phyloP scores from a whole-genome alignment of 768 basidiomycete species.

The Phylloporus arenicola region DNA sequence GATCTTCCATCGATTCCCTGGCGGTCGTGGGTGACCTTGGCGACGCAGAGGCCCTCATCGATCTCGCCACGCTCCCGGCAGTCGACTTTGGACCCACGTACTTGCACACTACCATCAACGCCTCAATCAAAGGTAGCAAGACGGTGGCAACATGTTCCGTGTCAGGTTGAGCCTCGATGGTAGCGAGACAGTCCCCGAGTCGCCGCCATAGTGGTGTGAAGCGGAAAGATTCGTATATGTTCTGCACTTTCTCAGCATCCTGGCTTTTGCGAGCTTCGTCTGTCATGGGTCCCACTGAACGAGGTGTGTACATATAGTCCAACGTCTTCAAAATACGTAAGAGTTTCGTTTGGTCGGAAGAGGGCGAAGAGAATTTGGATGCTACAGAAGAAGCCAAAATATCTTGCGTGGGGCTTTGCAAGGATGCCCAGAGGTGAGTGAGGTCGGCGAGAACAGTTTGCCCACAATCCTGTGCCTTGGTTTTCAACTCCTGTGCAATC shows the following conservation, averaged over 20 bases:
- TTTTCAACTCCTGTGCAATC: conserved; percentile 81
- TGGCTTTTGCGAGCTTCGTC: conserved; percentile 37
- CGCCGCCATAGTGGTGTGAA: conserved; percentile 86
- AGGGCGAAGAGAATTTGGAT: conserved; percentile 88
- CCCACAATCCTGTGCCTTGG: conserved; percentile 86
- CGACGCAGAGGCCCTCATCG: conserved; percentile 59
- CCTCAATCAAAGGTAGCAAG: conserved; percentile 89
- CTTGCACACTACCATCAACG: conserved; percentile 98
- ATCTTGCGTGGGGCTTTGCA: conserved; percentile 53
- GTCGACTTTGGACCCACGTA: conserved; percentile 70
- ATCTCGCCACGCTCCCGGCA: conserved; percentile 40
- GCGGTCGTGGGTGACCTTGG: conserved; percentile 65
- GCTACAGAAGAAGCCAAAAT: conserved; percentile 64
- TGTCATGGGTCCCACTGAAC: conserved; percentile 37
- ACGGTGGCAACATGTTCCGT: conserved; percentile 89
- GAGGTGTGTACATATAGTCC: conserved; percentile 89
- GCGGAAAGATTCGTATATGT: conserved; percentile 87
- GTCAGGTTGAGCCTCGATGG: conserved; percentile 75
- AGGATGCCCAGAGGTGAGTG: conserved; percentile 61
- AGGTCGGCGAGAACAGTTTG: conserved; percentile 69
- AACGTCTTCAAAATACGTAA: conserved; percentile 94
- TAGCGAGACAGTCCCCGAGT: conserved; percentile 81
- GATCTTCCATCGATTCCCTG: conserved; percentile 77
- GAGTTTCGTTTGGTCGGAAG: conserved; percentile 94
- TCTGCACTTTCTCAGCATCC: conserved; percentile 77